These are phyloP conservation scores for Solanum gandarillasii DNA, from an alignment of 257 asterid species.

Conservation along the genomic window DNA sequence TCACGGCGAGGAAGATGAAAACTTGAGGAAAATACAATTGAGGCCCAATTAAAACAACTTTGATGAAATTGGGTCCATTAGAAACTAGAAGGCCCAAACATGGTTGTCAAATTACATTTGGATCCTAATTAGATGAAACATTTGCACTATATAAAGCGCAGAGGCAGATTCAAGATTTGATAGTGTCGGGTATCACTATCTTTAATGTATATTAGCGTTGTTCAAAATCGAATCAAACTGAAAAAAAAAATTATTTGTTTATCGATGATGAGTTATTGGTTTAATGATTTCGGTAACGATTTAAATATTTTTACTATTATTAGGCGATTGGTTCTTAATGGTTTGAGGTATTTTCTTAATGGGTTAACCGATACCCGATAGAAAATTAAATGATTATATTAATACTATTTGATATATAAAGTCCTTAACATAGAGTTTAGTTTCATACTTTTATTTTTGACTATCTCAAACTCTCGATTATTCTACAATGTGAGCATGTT, in stretches of 20 bases:
- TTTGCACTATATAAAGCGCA: not conserved
- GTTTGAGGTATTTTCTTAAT: not conserved
- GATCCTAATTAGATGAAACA: not conserved
- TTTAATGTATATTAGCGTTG: too few species aligned
- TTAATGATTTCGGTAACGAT: fast-evolving
- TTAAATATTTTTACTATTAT: too few species aligned
- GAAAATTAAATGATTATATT: too few species aligned
- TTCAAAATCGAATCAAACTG: too few species aligned
- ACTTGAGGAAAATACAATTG: not conserved
- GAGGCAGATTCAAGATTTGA: not conserved
- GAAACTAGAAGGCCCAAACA: not conserved
- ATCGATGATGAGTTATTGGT: not conserved
- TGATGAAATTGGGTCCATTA: not conserved
- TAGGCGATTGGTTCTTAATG: not conserved
- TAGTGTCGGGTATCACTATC: not conserved
- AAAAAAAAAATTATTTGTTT: too few species aligned
- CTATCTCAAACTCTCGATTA: not conserved
- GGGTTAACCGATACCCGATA: too few species aligned
- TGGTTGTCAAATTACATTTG: not conserved
- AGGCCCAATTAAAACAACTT: not conserved
- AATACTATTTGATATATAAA: not conserved
- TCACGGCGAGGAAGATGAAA: not conserved
- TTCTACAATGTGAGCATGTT: not conserved
- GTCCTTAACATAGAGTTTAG: not conserved
- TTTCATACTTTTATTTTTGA: not conserved